phyloP scores from a whole-genome alignment of 805 yeast species.

The Teunomyces tritomae region DNA sequence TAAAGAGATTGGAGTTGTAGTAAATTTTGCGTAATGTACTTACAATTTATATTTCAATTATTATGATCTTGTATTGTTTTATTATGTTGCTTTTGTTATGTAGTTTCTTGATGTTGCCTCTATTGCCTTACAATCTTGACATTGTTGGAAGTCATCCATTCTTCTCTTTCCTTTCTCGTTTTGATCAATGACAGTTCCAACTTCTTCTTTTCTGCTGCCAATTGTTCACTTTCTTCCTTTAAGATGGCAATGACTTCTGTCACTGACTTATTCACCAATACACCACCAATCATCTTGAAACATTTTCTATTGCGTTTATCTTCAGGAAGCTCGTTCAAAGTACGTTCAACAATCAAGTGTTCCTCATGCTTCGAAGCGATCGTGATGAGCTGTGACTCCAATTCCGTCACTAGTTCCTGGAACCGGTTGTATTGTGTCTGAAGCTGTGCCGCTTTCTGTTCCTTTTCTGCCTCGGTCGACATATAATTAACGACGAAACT shows the following conservation, averaged over 20 bases:
- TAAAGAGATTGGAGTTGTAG: too few relatives aligned
- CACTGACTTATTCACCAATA: conserved; percentile 77
- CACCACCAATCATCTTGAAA: conserved; percentile 92
- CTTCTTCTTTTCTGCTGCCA: conserved; percentile 20
- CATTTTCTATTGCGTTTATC: conserved; percentile 58
- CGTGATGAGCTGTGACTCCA: conserved; percentile 37
- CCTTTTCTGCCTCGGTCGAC: conserved; percentile 10
- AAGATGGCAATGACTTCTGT: conserved; percentile 70
- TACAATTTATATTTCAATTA: too few relatives aligned
- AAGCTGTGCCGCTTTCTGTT: conserved; percentile 37
- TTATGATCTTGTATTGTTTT: too few relatives aligned
- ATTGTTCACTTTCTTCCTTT: conserved; percentile 45
- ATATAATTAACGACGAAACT: background rate
- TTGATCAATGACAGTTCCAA: conserved; percentile 25
- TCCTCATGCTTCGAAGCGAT: conserved; percentile 38
- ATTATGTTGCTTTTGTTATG: background rate
- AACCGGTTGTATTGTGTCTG: conserved; percentile 41
- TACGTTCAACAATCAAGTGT: conserved; percentile 40
- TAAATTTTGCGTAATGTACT: too few relatives aligned
- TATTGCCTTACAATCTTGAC: conserved; percentile 38
- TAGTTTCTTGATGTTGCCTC: background rate
- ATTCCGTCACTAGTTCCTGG: conserved; percentile 37
- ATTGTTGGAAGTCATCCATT: conserved; percentile 41
- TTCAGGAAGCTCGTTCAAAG: conserved; percentile 34
- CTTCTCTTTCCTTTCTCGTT: conserved; percentile 32